Percentiles rank a stretch among this genome's conserved stretches.
These are phyloP conservation scores for Cadophora sp. DNA, from an alignment of 2,329 filamentous ascomycete genomes.

Conservation along the genomic window DNA sequence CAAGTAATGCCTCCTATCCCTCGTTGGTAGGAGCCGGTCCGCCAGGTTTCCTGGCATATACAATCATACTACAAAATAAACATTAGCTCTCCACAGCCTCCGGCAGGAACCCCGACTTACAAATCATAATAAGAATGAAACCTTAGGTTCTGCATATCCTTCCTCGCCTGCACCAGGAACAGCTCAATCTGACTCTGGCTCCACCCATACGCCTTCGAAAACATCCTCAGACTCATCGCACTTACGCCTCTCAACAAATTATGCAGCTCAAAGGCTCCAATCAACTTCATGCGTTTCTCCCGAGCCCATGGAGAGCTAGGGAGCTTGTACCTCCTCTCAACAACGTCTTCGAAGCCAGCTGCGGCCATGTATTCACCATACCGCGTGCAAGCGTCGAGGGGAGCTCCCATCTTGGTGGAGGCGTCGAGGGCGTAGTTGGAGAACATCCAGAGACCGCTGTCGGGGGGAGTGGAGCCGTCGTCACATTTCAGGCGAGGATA, in stretches of 20 bases:
- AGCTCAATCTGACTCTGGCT: slow-evolving; percentile 33
- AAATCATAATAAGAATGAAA: slow-evolving; percentile 36
- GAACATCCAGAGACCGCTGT: slow-evolving; percentile 44
- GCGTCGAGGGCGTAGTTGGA: slow-evolving; percentile 50
- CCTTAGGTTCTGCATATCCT: slow-evolving; percentile 24
- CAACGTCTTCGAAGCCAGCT: slow-evolving; percentile 44
- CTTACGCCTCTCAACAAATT: slow-evolving; percentile 28
- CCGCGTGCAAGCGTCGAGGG: slow-evolving; percentile 31
- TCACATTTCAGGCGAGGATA: slow-evolving; percentile 34
- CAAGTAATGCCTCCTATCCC: background rate
- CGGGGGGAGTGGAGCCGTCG: slow-evolving; percentile 31
- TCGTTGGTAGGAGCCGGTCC: background rate
- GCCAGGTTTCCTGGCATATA: slow-evolving; percentile 17
- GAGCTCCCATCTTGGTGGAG: slow-evolving; percentile 39
- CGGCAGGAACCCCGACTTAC: slow-evolving; percentile 18
- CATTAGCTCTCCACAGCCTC: background rate
- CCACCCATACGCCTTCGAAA: slow-evolving; percentile 35
- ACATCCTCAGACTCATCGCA: slow-evolving; percentile 29
- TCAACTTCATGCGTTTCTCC: slow-evolving; percentile 35
- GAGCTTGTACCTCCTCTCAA: slow-evolving; percentile 48
- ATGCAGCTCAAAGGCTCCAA: slow-evolving; percentile 32
- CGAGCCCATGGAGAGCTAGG: slow-evolving; percentile 61
- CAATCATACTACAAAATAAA: slow-evolving; percentile 6
- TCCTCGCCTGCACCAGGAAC: slow-evolving; percentile 35
- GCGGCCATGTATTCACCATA: slow-evolving; percentile 33